These are phyloP conservation scores for Blattamonas nauphoetae DNA, from an alignment of 78 protist species.

Conservation along the genomic window DNA sequence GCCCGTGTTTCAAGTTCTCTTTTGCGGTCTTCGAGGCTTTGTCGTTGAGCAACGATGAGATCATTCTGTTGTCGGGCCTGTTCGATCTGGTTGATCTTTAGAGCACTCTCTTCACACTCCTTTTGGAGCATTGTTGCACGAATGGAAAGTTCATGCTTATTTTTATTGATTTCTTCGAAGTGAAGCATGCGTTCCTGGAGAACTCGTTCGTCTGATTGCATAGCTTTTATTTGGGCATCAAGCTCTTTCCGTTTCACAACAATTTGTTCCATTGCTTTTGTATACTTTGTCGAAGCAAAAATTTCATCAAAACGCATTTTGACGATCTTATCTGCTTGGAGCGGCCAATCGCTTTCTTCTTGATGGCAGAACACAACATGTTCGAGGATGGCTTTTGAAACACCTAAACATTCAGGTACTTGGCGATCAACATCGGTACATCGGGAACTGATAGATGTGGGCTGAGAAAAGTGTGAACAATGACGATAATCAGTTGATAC, in stretches of 20 bases:
- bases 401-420: slow-evolving; percentile 75
- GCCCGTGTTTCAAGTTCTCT: too few species aligned
- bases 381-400: slow-evolving; percentile 76
- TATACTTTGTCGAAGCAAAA: slow-evolving; percentile 65
- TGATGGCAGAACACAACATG: slow-evolving; percentile 97
- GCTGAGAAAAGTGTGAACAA: background rate
- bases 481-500: background rate
- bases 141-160: background rate
- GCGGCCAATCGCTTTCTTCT: slow-evolving; percentile 92
- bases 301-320: slow-evolving; percentile 90
- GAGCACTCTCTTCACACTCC: background rate
- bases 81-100: background rate
- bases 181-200: background rate
- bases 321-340: slow-evolving; percentile 50
- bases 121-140: background rate
- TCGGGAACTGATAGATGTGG: slow-evolving; percentile 6
- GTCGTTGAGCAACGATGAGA: too few species aligned
- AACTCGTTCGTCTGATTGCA: background rate
- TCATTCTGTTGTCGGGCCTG: too few species aligned
- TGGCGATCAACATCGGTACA: slow-evolving; percentile 63
- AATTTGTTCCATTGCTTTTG: slow-evolving; percentile 43
- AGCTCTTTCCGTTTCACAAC: background rate
- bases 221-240: background rate
- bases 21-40: too few species aligned
- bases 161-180: background rate